Percentiles rank a stretch among this genome's conserved stretches.
phyloP scores from a whole-genome alignment of 768 basidiomycete genomes.

The Termitomyces sp. region DNA sequence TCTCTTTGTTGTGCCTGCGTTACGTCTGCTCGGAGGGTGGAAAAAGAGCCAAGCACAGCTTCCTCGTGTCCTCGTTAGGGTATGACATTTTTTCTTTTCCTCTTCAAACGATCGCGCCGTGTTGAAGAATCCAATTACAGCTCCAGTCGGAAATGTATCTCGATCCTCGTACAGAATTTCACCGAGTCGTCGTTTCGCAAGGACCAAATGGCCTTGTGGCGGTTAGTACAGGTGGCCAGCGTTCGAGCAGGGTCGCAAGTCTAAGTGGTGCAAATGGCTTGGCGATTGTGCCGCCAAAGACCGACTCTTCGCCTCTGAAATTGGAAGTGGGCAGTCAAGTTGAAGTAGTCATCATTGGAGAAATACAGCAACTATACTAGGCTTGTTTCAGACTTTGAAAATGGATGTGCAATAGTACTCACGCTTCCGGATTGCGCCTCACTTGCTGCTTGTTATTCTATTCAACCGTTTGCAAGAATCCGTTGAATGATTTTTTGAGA shows the following conservation, averaged over 20 bases:
- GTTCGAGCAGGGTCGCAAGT: conserved; percentile 79
- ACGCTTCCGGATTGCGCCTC: neutral
- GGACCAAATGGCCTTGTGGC: conserved; percentile 49
- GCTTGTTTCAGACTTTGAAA: neutral
- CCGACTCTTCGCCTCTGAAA: conserved; percentile 21
- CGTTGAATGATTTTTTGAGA: too few species aligned
- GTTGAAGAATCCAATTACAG: conserved; percentile 34
- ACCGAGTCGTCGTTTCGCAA: conserved; percentile 63
- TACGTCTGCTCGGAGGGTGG: conserved; percentile 71
- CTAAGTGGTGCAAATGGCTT: conserved; percentile 78
- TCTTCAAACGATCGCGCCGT: neutral
- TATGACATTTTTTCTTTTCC: conserved; percentile 24
- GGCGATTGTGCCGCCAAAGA: conserved; percentile 54
- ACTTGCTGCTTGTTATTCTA: neutral
- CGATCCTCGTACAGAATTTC: conserved; percentile 77
- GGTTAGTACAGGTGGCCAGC: conserved; percentile 80
- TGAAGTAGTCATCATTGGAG: conserved; percentile 65
- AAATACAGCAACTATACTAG: conserved; percentile 19
- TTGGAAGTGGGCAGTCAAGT: conserved; percentile 52
- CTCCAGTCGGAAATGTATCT: conserved; percentile 57
- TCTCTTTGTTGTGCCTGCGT: conserved; percentile 77
- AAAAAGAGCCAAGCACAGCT: conserved; percentile 43
- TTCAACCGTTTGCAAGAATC: neutral
- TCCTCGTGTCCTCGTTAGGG: conserved; percentile 61
- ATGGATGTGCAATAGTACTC: neutral